Percentiles rank a stretch among this genome's conserved stretches.
Evolutionary conservation across 139 green algal species (phyloP).

Genomic region (Microglena sp.): DNA sequence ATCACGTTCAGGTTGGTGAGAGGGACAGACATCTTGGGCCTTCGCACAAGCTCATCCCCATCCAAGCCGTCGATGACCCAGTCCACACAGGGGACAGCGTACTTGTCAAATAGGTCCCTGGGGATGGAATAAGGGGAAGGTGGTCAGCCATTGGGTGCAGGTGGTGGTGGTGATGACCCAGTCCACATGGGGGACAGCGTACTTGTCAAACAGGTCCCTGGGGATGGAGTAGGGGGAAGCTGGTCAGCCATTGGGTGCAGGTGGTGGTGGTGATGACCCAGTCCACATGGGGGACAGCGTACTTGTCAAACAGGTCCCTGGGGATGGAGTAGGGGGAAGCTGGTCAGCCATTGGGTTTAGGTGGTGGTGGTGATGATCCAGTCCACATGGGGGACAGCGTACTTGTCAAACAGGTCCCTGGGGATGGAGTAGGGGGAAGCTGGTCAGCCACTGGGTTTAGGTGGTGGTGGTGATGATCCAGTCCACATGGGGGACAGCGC

Average conservation of each 20-base stretch:
- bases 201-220: conserved; percentile 77
- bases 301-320: conserved; percentile 80
- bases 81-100: conserved; percentile 49
- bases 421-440: too few relatives aligned
- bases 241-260: too few relatives aligned
- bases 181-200: conserved; percentile 49
- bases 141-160: too few relatives aligned
- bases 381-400: conserved; percentile 49
- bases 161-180: too few relatives aligned
- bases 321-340: too few relatives aligned
- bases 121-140: too few relatives aligned
- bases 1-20: conserved; percentile 76
- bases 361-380: too few relatives aligned
- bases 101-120: conserved; percentile 67
- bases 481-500: conserved; percentile 50
- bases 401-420: conserved; percentile 71
- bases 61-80: conserved; percentile 70
- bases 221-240: too few relatives aligned
- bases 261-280: too few relatives aligned
- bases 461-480: too few relatives aligned
- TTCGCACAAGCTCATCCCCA: conserved; percentile 58
- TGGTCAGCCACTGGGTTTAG: too few relatives aligned
- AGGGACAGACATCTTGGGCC: conserved; percentile 52
- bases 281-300: conserved; percentile 49
- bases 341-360: too few relatives aligned